Evolutionary conservation across 169 alveolate genomes (phyloP), one percentile per base, ranked within the genome.

Genomic region (Toxoplasma gondii): DNA sequence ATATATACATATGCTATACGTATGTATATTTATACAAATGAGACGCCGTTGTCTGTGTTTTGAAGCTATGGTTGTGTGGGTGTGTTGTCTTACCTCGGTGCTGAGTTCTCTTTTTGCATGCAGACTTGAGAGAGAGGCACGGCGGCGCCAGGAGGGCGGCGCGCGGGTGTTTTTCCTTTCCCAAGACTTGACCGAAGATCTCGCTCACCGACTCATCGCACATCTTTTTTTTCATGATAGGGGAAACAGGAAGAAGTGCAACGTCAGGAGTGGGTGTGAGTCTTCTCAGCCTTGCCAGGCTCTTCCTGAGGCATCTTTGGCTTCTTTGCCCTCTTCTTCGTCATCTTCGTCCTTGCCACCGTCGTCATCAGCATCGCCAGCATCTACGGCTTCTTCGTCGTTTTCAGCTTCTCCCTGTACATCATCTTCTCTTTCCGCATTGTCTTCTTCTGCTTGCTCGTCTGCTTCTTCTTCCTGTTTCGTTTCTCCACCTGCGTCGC

Each of bases 141-240:
- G 74, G n/a, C 34, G 74, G 29, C n/a, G 34, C 22, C 34, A 64
- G n/a, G 29, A 64, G 74, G 74, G 34, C n/a, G 74, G 97, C 58
- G 97, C 94, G 78, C 88, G 97, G 17, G 95, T 96, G 27, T 88
- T 96, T 64, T 96, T 96, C 49, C 93, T 96, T 38, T 83, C 96
- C 45, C 96, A 96, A 44, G 90, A 95, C 31, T 44, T 96, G 4
- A 95, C 93, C 45, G 96, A 96, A 58, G 95, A 95, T 24, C 94
- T 93, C 78, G 94, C 94, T 29, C 95, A 96, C 69, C 88, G 93
- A 49, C 84, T 96, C 7, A 94, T 94, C 0, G 94, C 95, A 19
- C 92, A 94, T 43, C 58, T 96, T 22, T 97, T 96, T 10, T 96
- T 95, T 78, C 92, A 93, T 24, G 92, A 88, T 91, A 19, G 41